Percentiles rank a stretch among this genome's conserved stretches.
These are phyloP conservation scores for Clonostachys solani DNA, from an alignment of 2,329 filamentous ascomycete species.

Conservation along the genomic window DNA sequence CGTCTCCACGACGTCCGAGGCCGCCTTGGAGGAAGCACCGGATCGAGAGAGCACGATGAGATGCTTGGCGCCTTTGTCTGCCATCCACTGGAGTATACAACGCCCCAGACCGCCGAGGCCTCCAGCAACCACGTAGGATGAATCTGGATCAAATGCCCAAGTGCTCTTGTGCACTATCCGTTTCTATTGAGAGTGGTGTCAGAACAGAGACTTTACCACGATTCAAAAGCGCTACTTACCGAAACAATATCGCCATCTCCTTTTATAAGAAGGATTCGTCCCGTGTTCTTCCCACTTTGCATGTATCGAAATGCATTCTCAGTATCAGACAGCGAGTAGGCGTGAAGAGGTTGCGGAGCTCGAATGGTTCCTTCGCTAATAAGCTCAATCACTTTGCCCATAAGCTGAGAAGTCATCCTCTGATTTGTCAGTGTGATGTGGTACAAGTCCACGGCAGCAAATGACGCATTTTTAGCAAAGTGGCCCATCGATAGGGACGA, in stretches of 20 bases:
- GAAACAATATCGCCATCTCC: neutral
- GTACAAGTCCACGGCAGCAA: neutral
- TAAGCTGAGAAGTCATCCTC: neutral
- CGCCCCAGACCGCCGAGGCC: conserved; percentile 23
- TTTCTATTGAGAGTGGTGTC: too few relatives aligned
- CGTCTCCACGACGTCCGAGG: neutral
- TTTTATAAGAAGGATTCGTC: neutral
- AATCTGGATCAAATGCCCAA: conserved; percentile 3
- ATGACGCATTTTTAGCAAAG: conserved; percentile 11
- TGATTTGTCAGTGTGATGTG: neutral
- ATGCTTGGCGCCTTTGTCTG: conserved; percentile 39
- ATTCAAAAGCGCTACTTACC: neutral
- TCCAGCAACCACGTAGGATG: conserved; percentile 21
- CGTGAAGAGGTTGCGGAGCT: neutral
- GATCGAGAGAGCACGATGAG: conserved; percentile 27
- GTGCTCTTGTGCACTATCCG: too few relatives aligned
- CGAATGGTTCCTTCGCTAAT: neutral
- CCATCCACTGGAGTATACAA: conserved; percentile 41
- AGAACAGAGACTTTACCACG: conserved; percentile 1
- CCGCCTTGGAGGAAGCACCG: neutral
- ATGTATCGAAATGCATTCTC: neutral
- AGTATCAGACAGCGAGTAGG: neutral
- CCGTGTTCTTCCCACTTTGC: neutral
- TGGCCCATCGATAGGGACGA: conserved; percentile 5
- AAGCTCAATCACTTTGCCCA: neutral